Base-by-base conservation (phyloP, 352 stramenopile species). In the Phytophthora litchii region DNA sequence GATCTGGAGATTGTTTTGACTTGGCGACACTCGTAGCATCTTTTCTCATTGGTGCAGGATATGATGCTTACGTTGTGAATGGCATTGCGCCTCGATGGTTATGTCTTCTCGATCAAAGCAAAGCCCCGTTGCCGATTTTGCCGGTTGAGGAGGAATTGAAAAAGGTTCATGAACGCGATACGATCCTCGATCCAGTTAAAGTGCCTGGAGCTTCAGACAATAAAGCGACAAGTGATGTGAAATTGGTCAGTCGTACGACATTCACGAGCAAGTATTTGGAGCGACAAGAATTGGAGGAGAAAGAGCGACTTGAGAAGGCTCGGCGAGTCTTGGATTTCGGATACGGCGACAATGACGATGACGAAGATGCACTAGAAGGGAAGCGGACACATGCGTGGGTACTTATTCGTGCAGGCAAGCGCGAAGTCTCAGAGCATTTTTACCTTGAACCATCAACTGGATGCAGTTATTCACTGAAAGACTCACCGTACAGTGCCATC, bases 371-470 rank as follows among this genome's bases (percentile, higher is more conserved):
- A 9, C 53, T 92, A 14, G 72, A 87, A n/a, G 78, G 74, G 3
- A 76, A 89, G 53, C 85, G 89, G 1, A 70, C 91, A 12, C 89
- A 98, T 59, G 81, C 83, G 40, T 98, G 95, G 96, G 83, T 98
- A 41, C 67, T 98, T 23, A 80, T 99, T 6, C 90, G 89, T 36
- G 78, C 85, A 7, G 93, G 89, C 1, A 98, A 97, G 55, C 89
- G 94, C 11, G 88, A 94, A 11, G 70, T 98, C 3, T 42, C 70
- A 0, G 74, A 95, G 21, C 78, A 90, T 36, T 82, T 92, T 59
- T 98, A 97, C 55, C 80, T 98, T 19, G 96, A 99, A 54, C 78
- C 94, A 17, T 96, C 94, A 2, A 98, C 95, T 1, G 94, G 94
- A 0, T 71, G 80, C 1, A 65, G 78, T 10, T 98, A 98, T 64